Conservation (phyloP, 192 early-diverging fungal genomes). For the Piromyces finnis region DNA sequence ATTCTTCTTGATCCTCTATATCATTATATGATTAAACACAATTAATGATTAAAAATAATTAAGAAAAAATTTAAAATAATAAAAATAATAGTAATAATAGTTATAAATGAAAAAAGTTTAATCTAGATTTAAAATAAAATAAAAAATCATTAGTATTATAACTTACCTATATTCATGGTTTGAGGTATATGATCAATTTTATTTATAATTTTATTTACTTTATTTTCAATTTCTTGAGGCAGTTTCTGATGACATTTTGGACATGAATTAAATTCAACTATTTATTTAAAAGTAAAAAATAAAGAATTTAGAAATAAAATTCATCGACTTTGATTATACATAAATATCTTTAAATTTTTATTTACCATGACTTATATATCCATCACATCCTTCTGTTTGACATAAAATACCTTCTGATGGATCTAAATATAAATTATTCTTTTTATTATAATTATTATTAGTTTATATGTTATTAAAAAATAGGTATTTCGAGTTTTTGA, state of each 20-base stretch:
- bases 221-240: background rate
- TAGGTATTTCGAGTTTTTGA: too few species aligned
- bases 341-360: too few species aligned
- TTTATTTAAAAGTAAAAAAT: background rate
- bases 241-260: background rate
- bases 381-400: background rate
- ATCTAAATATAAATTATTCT: background rate
- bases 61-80: too few species aligned
- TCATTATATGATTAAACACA: too few species aligned
- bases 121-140: too few species aligned
- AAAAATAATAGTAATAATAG: too few species aligned
- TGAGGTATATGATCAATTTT: background rate
- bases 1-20: background rate
- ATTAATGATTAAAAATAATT: too few species aligned
- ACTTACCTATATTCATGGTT: background rate
- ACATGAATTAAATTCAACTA: background rate
- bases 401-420: background rate
- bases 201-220: background rate
- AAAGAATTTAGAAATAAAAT: too few species aligned
- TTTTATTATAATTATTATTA: too few species aligned
- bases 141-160: too few species aligned
- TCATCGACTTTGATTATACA: too few species aligned
- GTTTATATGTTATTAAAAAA: background rate
- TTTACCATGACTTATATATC: background rate
- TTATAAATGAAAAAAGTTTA: too few species aligned